Percentiles rank a stretch among this genome's conserved stretches.
Evolutionary conservation across 208 protist species (phyloP).

Genomic region (Lotmaria passim): DNA sequence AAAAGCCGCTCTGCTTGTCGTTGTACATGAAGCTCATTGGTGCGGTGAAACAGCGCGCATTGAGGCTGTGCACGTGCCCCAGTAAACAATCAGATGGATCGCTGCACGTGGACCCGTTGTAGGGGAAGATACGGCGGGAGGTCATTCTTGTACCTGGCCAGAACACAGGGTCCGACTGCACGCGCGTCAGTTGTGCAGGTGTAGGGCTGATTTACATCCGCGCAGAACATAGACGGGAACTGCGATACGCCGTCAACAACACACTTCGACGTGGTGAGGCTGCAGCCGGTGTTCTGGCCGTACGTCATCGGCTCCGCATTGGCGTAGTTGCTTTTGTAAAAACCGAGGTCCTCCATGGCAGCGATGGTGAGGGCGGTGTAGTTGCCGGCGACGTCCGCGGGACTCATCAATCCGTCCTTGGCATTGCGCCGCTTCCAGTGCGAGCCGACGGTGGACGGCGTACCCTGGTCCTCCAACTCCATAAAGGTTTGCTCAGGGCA

Average conservation of each 20-base stretch:
- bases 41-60: too few relatives aligned
- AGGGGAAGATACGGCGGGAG: too few relatives aligned
- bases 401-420: conserved; percentile 86
- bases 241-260: conserved; percentile 32
- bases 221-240: conserved; percentile 63
- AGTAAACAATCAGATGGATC: too few relatives aligned
- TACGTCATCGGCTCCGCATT: conserved; percentile 76
- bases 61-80: too few relatives aligned
- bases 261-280: conserved; percentile 51
- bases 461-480: conserved; percentile 83
- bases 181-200: too few relatives aligned
- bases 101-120: too few relatives aligned
- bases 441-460: conserved; percentile 41
- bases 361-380: conserved; percentile 86
- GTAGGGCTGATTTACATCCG: too few relatives aligned
- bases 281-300: conserved; percentile 66
- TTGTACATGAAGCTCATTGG: too few relatives aligned
- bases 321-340: conserved; percentile 73
- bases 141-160: too few relatives aligned
- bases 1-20: too few relatives aligned
- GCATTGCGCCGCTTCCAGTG: conserved; percentile 88
- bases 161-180: too few relatives aligned
- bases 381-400: conserved; percentile 26
- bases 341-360: conserved; percentile 77
- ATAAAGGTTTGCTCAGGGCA: conserved; percentile 57